These are phyloP conservation scores for Suhomyces bribrorum DNA, from an alignment of 1,139 yeast genomes.

Conservation along the genomic window DNA sequence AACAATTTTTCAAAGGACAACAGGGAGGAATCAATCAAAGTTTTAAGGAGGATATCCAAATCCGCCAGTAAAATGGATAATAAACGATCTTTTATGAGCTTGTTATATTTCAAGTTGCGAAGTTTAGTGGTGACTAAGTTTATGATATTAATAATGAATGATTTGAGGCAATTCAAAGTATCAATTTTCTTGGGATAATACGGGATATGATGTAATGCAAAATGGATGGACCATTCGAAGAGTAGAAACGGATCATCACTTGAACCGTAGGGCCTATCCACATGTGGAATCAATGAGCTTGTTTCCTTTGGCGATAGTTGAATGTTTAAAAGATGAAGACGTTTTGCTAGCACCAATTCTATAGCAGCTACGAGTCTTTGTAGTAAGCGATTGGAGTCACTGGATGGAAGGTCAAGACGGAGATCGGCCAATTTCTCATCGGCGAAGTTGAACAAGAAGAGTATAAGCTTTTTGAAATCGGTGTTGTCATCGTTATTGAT, in stretches of 20 bases:
- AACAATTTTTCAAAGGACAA: conserved; percentile 3
- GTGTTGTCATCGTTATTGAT: conserved; percentile 34
- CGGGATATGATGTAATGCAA: conserved; percentile 29
- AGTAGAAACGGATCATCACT: conserved; percentile 12
- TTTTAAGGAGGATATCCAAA: conserved; percentile 7
- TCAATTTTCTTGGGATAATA: conserved; percentile 16
- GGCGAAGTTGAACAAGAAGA: conserved; percentile 38
- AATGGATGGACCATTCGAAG: conserved; percentile 37
- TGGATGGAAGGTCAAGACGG: conserved; percentile 1
- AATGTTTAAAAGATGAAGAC: conserved; percentile 29
- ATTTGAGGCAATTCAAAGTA: conserved; percentile 27
- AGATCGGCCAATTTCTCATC: conserved; percentile 23
- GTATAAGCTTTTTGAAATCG: conserved; percentile 38
- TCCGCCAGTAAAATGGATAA: conserved; percentile 9
- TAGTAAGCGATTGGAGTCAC: conserved; percentile 15
- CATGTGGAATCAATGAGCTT: conserved; percentile 1
- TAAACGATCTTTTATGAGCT: conserved; percentile 9
- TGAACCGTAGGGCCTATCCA: neutral
- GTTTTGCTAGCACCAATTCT: conserved; percentile 32
- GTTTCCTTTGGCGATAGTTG: conserved; percentile 16
- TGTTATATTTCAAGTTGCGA: conserved; percentile 29
- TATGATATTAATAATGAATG: conserved; percentile 34
- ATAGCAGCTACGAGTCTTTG: conserved; percentile 28
- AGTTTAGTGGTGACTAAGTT: conserved; percentile 33
- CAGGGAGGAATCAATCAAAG: conserved; percentile 10